Evolutionary conservation across 2,329 filamentous ascomycete species (phyloP), one percentile per base, ranked within the genome.

Genomic region (Alternaria sp.): DNA sequence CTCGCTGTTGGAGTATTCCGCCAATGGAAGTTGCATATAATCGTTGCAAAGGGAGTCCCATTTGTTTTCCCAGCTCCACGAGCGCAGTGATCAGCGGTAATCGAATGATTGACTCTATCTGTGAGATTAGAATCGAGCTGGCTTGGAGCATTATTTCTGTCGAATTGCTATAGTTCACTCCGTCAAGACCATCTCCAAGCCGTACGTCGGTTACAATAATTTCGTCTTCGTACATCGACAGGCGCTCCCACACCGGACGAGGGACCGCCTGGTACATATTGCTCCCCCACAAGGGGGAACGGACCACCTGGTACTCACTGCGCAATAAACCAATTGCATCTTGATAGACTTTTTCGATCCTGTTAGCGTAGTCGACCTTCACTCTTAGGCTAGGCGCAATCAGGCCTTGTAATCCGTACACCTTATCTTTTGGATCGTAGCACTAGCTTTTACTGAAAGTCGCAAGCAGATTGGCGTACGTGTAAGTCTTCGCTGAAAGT

Each of bases 391-490:
- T 7, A 5, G 37, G 37, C 37, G 17, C 17, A 21, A 40, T 21
- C 4, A 45, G 28, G 42, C 54, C 54, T 28, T 40, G 54, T n/a
- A 56, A 33, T 5, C 54, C 46, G 34, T 40, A 56, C 8, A 56
- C 54, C 23, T 56, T 56, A 21, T 56, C 46, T 40, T 17, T 51
- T n/a, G 54, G 46, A 21, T 56, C 36, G 23, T 51, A 17, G 34
- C 54, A 56, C 14, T 42, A 5, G 13, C 28, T 41, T 36, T 14
- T 14, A 21, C 33, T 51, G 23, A 51, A 51, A 11, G 33, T 51
- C 26, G 14, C 13, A 31, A 56, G 46, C 9, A 51, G 51, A 36
- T 21, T 10, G 5, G 28, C 13, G 3, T 46, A 51, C 21, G 14
- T 31, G 26, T 51, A 42, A 21, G 14, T 50, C 23, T 50, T 31